Percentiles rank a stretch among this genome's conserved stretches.
Evolutionary conservation across 495 filamentous ascomycete species (phyloP).

Genomic region (Aspergillus egyptiacus): DNA sequence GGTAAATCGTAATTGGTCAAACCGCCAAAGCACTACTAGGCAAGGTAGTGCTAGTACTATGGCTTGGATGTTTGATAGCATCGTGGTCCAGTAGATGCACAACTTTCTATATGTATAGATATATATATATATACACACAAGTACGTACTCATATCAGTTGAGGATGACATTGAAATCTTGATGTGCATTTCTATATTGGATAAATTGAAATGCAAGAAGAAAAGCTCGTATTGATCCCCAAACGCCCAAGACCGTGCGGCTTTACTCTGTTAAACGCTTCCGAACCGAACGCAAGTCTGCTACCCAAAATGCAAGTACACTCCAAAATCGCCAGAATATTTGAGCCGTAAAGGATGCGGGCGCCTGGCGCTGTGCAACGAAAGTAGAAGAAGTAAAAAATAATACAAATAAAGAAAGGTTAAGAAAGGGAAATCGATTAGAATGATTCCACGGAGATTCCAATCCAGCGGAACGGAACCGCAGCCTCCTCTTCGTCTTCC

Average conservation of each 20-base stretch:
- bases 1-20: too few relatives aligned
- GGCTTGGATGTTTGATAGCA: too few relatives aligned
- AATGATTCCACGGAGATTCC: constrained; percentile 32
- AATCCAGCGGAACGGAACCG: constrained; percentile 38
- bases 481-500: constrained; percentile 29
- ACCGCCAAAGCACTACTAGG: too few relatives aligned
- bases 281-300: background rate
- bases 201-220: background rate
- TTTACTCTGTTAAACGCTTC: constrained; percentile 9
- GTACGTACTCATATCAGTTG: too few relatives aligned
- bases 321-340: constrained; percentile 1
- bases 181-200: background rate
- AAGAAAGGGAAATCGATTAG: constrained; percentile 3
- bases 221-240: background rate
- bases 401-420: constrained; percentile 10
- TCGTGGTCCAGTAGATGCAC: too few relatives aligned
- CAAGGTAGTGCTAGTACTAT: too few relatives aligned
- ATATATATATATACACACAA: too few relatives aligned
- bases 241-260: background rate
- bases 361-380: constrained; percentile 18
- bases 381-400: constrained; percentile 11
- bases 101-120: too few relatives aligned
- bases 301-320: constrained; percentile 11
- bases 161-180: background rate
- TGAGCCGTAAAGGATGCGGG: constrained; percentile 3